phyloP scores from a whole-genome alignment of 768 basidiomycete genomes.

The Termitomyces sp. region DNA sequence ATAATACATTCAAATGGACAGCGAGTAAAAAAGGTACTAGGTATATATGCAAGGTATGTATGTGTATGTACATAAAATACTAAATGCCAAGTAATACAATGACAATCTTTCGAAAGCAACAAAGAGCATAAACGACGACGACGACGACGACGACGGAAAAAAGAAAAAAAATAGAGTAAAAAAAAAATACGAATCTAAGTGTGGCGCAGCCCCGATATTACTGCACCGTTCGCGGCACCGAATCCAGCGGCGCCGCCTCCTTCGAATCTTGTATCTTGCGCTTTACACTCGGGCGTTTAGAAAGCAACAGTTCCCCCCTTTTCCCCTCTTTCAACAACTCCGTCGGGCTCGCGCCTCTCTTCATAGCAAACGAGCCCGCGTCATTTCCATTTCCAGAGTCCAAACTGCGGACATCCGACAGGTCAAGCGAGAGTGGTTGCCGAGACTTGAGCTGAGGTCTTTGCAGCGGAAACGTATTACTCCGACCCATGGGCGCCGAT shows the following conservation, averaged over 20 bases:
- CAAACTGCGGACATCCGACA: not conserved
- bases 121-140: not conserved
- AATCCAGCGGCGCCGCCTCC: not conserved
- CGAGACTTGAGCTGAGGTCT: not conserved
- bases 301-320: constrained; percentile 46
- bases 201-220: constrained; percentile 3
- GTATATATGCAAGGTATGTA: not conserved
- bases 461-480: not conserved
- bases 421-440: not conserved
- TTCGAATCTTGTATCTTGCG: constrained; percentile 21
- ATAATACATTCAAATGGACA: not conserved
- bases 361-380: constrained; percentile 36
- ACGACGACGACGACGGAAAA: not conserved
- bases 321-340: constrained; percentile 60
- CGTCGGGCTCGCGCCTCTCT: constrained; percentile 68
- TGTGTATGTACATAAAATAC: no score
- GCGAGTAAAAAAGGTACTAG: not conserved
- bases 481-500: not conserved
- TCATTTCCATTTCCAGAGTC: constrained; percentile 6
- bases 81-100: not conserved
- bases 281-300: constrained; percentile 67
- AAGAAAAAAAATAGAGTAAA: not conserved
- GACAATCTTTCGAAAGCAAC: not conserved
- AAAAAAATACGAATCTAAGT: not conserved
- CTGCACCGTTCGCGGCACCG: constrained; percentile 3